These are phyloP conservation scores for Leptographium flavum DNA, from an alignment of 2,329 filamentous ascomycete genomes.

Conservation along the genomic window DNA sequence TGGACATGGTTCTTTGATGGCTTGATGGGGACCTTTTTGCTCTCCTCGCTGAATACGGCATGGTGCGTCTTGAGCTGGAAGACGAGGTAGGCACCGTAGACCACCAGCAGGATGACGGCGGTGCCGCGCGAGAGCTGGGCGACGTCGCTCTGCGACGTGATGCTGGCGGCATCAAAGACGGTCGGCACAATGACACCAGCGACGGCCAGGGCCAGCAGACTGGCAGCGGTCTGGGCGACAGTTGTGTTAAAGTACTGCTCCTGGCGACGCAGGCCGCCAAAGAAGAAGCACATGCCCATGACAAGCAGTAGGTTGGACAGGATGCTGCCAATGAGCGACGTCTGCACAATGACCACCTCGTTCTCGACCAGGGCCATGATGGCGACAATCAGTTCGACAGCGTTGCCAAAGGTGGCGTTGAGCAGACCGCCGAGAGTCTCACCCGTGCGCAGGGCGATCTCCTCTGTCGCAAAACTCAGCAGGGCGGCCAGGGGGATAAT, in stretches of 20 bases:
- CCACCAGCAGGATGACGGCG: slow-evolving; percentile 64
- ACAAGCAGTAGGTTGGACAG: slow-evolving; percentile 82
- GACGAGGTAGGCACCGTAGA: slow-evolving; percentile 72
- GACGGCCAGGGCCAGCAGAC: slow-evolving; percentile 64
- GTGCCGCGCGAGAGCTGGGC: slow-evolving; percentile 57
- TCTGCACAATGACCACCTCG: slow-evolving; percentile 77
- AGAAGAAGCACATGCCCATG: slow-evolving; percentile 86
- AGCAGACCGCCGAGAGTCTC: slow-evolving; percentile 79
- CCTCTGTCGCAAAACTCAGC: slow-evolving; percentile 75
- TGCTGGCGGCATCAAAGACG: slow-evolving; percentile 51
- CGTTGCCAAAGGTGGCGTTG: slow-evolving; percentile 84
- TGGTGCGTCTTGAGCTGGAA: slow-evolving; percentile 86
- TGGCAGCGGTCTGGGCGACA: slow-evolving; percentile 79
- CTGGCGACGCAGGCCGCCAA: slow-evolving; percentile 60
- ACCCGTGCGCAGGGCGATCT: slow-evolving; percentile 67
- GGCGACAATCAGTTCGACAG: slow-evolving; percentile 78
- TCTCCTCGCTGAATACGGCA: slow-evolving; percentile 64
- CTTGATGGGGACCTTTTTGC: slow-evolving; percentile 57
- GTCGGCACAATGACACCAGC: slow-evolving; percentile 79
- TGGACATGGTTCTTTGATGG: slow-evolving; percentile 24
- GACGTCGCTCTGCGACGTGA: slow-evolving; percentile 32
- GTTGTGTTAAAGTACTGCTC: slow-evolving; percentile 89
- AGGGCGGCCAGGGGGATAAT: slow-evolving; percentile 79
- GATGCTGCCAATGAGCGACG: slow-evolving; percentile 82
- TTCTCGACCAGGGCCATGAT: slow-evolving; percentile 64